Evolutionary conservation across 225 moss, liverwort and hornwort species (phyloP).

Genomic region (Bryum argenteum): DNA sequence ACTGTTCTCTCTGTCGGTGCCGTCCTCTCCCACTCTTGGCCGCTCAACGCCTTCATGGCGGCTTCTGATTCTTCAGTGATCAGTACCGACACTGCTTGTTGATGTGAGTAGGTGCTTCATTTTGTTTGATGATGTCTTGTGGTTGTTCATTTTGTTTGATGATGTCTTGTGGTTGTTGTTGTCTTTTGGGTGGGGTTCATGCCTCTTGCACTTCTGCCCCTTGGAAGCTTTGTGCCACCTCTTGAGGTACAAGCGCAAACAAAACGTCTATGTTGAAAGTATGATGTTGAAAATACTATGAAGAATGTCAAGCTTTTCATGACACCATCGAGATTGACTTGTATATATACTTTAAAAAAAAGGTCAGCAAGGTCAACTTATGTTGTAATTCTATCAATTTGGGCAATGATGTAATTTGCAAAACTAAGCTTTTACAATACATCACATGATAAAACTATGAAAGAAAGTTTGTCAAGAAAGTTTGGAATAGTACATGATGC

Average conservation of each 20-base stretch:
- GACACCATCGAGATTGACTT: too few relatives aligned
- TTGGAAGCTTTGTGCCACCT: slow-evolving; percentile 12
- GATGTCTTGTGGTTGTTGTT: neutral
- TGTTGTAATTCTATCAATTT: too few relatives aligned
- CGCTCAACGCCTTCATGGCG: slow-evolving; percentile 16
- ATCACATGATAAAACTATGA: too few relatives aligned
- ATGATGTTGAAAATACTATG: neutral
- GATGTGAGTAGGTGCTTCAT: neutral
- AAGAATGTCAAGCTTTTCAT: too few relatives aligned
- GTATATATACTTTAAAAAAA: too few relatives aligned
- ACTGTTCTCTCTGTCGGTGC: slow-evolving; percentile 8
- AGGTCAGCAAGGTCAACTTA: too few relatives aligned
- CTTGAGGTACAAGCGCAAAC: neutral
- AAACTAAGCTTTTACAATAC: too few relatives aligned
- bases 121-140: neutral
- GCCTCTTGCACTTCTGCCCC: slow-evolving; percentile 27
- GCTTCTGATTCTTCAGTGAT: neutral
- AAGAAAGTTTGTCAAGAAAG: too few relatives aligned
- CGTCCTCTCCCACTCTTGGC: neutral
- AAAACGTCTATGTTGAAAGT: too few relatives aligned
- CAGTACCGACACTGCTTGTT: neutral
- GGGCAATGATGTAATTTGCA: too few relatives aligned
- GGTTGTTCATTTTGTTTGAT: neutral
- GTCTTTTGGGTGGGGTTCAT: slow-evolving; percentile 13
- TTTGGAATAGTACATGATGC: too few relatives aligned